Base-by-base conservation (phyloP, 1,139 yeast species). In the Diutina rugosa region DNA sequence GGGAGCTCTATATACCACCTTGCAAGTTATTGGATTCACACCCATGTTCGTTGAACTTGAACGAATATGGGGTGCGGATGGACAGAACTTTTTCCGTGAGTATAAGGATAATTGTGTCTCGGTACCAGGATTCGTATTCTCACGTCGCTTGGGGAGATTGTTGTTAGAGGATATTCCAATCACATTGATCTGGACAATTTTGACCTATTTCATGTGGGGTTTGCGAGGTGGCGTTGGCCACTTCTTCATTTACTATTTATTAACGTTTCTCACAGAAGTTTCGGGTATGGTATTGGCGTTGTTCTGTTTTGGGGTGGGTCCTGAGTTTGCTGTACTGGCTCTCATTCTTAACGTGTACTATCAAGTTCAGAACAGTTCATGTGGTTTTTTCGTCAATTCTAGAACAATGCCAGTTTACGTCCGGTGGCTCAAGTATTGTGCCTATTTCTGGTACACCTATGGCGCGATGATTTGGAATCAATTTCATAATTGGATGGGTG, bases 171-270 rank as follows among this genome's bases (percentile, higher is more conserved):
- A 89, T 66, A 60, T 88, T 10, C 79, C 86, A 46, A 77, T 85
- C 56, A 78, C 89, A 0, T 62, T 86, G 8, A 65, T 81, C 0
- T 87, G 79, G 67, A 76, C 90, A 0, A 61, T 74, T 0, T 79
- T 86, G 30, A 79, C 89, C 0, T 89, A 84, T 63, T 89, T 85
- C 68, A 85, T 89, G 95, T 81, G 82, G 73, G 96, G 96, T 0
- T 71, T 89, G 35, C 35, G 41, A 29, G 38, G 38, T 14, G 52
- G 52, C 26, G 52, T 14, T n/a, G 41, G 52, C 9, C 41, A 65
- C 57, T 89, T 86, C 63, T 87, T 85, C 60, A 74, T 81, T 4
- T 89, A 79, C 67, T 83, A 85, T 66, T 78, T 84, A 1, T 74
- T 82, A 12, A 71, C 77, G 16, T 66, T 89, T n/a, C 63, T 88